Evolutionary conservation across 108 stramenopile genomes (phyloP).

Genomic region (Skeletonema grethae): DNA sequence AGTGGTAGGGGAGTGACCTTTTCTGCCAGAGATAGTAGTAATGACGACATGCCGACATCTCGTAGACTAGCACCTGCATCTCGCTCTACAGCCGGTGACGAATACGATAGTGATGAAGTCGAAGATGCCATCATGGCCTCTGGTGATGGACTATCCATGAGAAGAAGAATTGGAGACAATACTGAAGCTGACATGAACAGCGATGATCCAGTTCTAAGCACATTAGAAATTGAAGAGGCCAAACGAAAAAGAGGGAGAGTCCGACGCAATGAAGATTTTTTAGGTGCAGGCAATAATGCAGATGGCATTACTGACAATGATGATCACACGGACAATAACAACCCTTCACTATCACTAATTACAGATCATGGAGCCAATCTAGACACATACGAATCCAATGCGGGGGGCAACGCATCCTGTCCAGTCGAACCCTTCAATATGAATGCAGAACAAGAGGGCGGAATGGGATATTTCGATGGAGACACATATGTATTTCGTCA

Average conservation of each 20-base stretch:
- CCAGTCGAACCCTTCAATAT: slow-evolving; percentile 88
- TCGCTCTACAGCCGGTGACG: neutral
- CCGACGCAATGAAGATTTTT: slow-evolving; percentile 20
- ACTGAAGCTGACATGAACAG: slow-evolving; percentile 7
- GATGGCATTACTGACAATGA: slow-evolving; percentile 1
- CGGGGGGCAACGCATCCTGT: slow-evolving; percentile 38
- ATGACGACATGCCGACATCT: slow-evolving; percentile 13
- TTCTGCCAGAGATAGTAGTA: slow-evolving; percentile 10
- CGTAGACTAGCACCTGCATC: neutral
- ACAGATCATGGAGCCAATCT: slow-evolving; percentile 33
- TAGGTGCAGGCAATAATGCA: neutral
- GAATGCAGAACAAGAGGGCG: slow-evolving; percentile 76
- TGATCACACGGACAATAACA: neutral
- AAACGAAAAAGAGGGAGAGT: slow-evolving; percentile 32
- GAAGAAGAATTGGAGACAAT: neutral
- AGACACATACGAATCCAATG: slow-evolving; percentile 47
- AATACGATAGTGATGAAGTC: slow-evolving; percentile 50
- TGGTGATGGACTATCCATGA: slow-evolving; percentile 31
- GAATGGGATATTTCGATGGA: slow-evolving; percentile 84
- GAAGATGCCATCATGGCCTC: slow-evolving; percentile 46
- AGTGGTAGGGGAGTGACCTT: slow-evolving; percentile 6
- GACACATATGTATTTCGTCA: slow-evolving; percentile 85
- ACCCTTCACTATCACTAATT: slow-evolving; percentile 31
- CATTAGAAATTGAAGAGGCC: slow-evolving; percentile 36
- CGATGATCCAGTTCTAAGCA: slow-evolving; percentile 13